Percentiles rank a stretch among this genome's conserved stretches.
These are phyloP conservation scores for Gymnopus androsaceus DNA, from an alignment of 1,284 basidiomycete species.

Conservation along the genomic window DNA sequence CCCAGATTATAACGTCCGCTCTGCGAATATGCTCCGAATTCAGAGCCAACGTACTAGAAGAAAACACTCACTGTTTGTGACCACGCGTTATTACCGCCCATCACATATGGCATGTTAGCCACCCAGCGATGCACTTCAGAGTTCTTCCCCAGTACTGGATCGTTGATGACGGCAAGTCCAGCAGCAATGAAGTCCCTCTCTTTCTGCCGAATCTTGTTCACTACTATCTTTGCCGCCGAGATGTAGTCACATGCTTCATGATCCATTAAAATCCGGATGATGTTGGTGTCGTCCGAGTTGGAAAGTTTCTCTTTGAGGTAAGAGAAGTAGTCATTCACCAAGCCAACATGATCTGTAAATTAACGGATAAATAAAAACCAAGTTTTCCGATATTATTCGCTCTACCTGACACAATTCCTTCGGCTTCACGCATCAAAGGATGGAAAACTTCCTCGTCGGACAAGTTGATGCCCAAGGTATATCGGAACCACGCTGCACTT, in stretches of 20 bases:
- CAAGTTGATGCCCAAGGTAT: conserved; percentile 18
- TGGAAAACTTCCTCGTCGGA: conserved; percentile 20
- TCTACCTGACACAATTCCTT: conserved; percentile 15
- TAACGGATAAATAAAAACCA: not conserved
- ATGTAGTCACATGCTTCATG: conserved; percentile 11
- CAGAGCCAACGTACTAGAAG: not conserved
- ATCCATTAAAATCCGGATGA: conserved; percentile 17
- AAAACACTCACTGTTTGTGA: conserved; percentile 12
- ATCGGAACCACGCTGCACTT: conserved; percentile 16
- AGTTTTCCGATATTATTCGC: not conserved
- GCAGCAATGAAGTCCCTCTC: conserved; percentile 14
- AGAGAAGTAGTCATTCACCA: conserved; percentile 18
- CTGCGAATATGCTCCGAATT: not conserved
- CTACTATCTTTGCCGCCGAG: not conserved
- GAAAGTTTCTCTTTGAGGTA: conserved; percentile 18
- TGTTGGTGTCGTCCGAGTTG: conserved; percentile 19
- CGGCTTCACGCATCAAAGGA: conserved; percentile 17
- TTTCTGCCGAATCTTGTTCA: conserved; percentile 13
- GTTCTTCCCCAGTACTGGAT: conserved; percentile 19
- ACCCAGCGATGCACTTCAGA: conserved; percentile 18
- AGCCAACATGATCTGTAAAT: conserved; percentile 20
- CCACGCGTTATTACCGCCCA: conserved; percentile 21
- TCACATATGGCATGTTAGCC: conserved; percentile 16
- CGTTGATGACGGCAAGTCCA: conserved; percentile 17
- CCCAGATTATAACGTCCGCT: conserved; percentile 17